Base-by-base conservation (phyloP, 2,329 filamentous ascomycete genomes). In the Fragosphaeria purpurea region DNA sequence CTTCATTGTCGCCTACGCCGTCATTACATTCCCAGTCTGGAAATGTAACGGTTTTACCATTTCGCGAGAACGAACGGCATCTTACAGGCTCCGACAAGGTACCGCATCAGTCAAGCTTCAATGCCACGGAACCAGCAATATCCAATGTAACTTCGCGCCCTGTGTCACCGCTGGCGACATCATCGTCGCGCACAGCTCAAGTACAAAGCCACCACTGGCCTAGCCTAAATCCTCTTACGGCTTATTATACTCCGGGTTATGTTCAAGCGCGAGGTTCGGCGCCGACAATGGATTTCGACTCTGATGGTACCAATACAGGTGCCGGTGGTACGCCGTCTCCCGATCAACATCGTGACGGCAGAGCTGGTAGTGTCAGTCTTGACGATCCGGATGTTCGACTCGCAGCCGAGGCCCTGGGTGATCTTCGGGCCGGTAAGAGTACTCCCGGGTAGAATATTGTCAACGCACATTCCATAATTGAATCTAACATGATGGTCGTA, bases 361-460 rank as follows among this genome's bases (percentile, higher is more conserved):
- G 74, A 46, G 66, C 72, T 5, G 68, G 68, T 50, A 79, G 74
- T 53, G 74, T 81, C 45, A 80, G 70, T 53, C 64, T 85, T 33
- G 82, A 85, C 59, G 81, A 85, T 56, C 80, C 81, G 3, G 80
- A 84, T 59, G 82, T 85, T 38, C 74, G 80, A 41, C 71, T 84
- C 58, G 86, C 86, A 31, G 86, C 86, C 34, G 84, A 89, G 65
- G 86, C 86, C 7, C 70, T 90, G 11, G 85, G 85, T 46, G 83
- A 87, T 58, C 72, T 90, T 53, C 76, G 82, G 67, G 82, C 85
- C 59, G 84, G 85, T 88, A 70, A 62, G 75, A 34, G 9, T 6
- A 4, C 11, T 41, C 39, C 22, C 22, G 22, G 22, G 22, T 22
- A 22, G 22, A 22, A 22, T 22, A 22, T 22, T 30, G 7, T 37